A percentile compares a stretch with the other conserved stretches of the same genome.
Conservation (phyloP, 164 flowering plant genomes). For the Euptelea pleiosperma region DNA sequence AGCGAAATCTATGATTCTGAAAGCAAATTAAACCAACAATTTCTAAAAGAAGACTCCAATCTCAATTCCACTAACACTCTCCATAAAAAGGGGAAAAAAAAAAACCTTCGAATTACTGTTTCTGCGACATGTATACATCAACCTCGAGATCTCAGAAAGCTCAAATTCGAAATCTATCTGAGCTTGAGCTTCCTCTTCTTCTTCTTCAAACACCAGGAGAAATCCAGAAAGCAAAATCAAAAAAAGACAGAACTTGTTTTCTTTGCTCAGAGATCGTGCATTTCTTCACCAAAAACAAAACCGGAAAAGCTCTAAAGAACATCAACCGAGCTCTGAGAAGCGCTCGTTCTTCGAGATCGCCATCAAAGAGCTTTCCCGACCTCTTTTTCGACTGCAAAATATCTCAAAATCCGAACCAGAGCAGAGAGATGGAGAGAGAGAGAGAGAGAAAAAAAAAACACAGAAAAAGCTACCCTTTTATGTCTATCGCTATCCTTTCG, state of each 20-base stretch:
- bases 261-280: conserved; percentile 6
- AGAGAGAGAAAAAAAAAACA: not conserved
- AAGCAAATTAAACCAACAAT: not conserved
- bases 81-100: not conserved
- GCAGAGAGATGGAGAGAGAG: not conserved
- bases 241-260: not conserved
- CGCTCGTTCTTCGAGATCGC: conserved; percentile 18
- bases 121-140: not conserved
- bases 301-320: not conserved
- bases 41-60: not conserved
- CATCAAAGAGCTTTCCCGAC: conserved; percentile 16
- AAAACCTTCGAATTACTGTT: not conserved
- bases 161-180: too few relatives aligned
- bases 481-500: conserved; percentile 14
- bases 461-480: conserved; percentile 10
- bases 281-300: not conserved
- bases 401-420: conserved; percentile 6
- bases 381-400: conserved; percentile 5
- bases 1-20: not conserved
- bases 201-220: not conserved
- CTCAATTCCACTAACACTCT: not conserved
- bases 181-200: too few relatives aligned
- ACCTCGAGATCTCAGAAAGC: conserved; percentile 2
- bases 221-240: not conserved
- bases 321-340: conserved; percentile 1